Conservation (phyloP, 768 basidiomycete species). For the Tulasnella sp. region DNA sequence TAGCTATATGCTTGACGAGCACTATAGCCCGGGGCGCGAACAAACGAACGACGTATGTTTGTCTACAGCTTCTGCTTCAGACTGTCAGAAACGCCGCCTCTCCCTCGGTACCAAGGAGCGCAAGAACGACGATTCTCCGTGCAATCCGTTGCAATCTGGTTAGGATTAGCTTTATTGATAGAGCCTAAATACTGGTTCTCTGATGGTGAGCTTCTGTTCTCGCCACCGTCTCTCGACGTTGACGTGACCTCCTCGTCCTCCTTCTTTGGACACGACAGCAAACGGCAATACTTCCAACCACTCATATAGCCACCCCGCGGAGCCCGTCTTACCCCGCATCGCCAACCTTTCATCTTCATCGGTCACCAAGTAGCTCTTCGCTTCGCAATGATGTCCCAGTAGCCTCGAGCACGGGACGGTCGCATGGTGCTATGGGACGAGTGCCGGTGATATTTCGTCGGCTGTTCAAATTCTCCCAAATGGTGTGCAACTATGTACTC, state of each 20-base stretch:
- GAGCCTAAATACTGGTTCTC: not conserved
- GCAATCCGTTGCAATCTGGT: not conserved
- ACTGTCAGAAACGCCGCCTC: not conserved
- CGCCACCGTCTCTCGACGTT: not conserved
- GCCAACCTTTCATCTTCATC: conserved; percentile 12
- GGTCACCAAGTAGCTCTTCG: not conserved
- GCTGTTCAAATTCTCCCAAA: conserved; percentile 77
- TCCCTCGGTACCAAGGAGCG: not conserved
- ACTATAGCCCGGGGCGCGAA: no score
- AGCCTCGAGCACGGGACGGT: not conserved
- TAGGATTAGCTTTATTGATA: not conserved
- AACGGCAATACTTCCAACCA: conserved; percentile 2
- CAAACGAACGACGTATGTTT: not conserved
- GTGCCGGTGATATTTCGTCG: conserved; percentile 78
- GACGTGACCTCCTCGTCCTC: not conserved
- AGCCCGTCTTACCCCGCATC: conserved; percentile 16
- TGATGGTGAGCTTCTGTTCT: not conserved
- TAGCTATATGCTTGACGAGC: no score
- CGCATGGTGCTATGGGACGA: conserved; percentile 36
- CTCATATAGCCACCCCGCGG: conserved; percentile 1
- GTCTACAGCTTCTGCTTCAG: not conserved
- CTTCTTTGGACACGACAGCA: conserved; percentile 4
- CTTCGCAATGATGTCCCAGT: not conserved
- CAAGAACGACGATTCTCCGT: not conserved
- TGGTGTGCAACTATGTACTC: conserved; percentile 49